Conservation (phyloP, 306 rosid species). For the Quercus aquifolioides region DNA sequence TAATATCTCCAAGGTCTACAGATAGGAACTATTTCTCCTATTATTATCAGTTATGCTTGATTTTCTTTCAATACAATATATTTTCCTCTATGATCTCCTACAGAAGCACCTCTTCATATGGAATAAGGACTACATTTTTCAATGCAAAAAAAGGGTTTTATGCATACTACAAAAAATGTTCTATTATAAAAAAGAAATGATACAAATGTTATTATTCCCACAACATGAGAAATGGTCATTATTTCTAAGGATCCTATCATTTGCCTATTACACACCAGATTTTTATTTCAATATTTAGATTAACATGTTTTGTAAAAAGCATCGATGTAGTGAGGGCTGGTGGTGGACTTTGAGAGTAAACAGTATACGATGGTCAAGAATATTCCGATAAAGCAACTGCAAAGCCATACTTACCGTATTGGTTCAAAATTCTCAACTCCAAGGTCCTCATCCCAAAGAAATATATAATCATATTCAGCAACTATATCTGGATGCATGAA, state of each 20-base stretch:
- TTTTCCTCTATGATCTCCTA: background rate
- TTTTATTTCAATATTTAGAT: background rate
- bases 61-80: background rate
- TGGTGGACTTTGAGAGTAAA: background rate
- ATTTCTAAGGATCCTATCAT: background rate
- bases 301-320: background rate
- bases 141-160: background rate
- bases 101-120: background rate
- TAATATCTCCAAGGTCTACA: background rate
- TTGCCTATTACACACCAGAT: background rate
- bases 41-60: background rate
- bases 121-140: background rate
- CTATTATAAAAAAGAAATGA: background rate
- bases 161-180: background rate
- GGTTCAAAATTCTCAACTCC: slow-evolving; percentile 85
- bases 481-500: slow-evolving; percentile 95
- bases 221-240: background rate
- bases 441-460: slow-evolving; percentile 98
- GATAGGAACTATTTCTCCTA: background rate
- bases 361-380: background rate
- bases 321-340: background rate
- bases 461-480: slow-evolving; percentile 66
- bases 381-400: background rate
- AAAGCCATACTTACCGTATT: slow-evolving; percentile 35
- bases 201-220: background rate